phyloP scores from a whole-genome alignment of 1,284 basidiomycete genomes.

The Pyrrhoderma noxium region DNA sequence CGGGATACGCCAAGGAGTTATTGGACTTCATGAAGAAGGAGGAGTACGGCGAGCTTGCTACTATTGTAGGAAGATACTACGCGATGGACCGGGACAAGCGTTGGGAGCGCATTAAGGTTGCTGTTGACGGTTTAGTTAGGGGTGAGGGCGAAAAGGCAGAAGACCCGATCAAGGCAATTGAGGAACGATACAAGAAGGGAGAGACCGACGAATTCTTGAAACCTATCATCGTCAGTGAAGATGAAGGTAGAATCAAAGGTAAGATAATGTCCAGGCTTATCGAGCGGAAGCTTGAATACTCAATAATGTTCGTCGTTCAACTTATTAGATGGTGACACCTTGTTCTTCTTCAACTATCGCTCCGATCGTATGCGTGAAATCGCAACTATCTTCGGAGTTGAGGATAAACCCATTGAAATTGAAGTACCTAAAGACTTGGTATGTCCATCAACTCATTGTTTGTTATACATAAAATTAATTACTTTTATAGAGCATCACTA shows the following conservation, averaged over 20 bases:
- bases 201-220: conserved; percentile 91
- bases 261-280: conserved; percentile 4
- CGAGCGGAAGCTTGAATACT: conserved; percentile 9
- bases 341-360: conserved; percentile 94
- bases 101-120: conserved; percentile 87
- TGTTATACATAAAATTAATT: conserved; percentile 1
- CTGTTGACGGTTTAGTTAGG: conserved; percentile 73
- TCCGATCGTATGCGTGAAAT: conserved; percentile 93
- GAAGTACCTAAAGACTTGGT: conserved; percentile 79
- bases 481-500: conserved; percentile 62
- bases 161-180: conserved; percentile 59
- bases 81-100: conserved; percentile 95
- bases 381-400: conserved; percentile 67
- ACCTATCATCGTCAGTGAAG: conserved; percentile 79
- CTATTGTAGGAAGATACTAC: conserved; percentile 83
- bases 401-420: conserved; percentile 77
- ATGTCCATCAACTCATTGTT: conserved; percentile 23
- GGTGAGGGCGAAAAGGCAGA: conserved; percentile 64
- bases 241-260: conserved; percentile 75
- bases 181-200: conserved; percentile 70
- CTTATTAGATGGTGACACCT: conserved; percentile 55
- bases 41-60: conserved; percentile 68
- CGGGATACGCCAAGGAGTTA: conserved; percentile 68
- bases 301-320: conserved; percentile 15
- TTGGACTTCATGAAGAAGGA: conserved; percentile 73